These are phyloP conservation scores for Vitellaria paradoxa DNA, from an alignment of 179 eudicot genomes.

Conservation along the genomic window DNA sequence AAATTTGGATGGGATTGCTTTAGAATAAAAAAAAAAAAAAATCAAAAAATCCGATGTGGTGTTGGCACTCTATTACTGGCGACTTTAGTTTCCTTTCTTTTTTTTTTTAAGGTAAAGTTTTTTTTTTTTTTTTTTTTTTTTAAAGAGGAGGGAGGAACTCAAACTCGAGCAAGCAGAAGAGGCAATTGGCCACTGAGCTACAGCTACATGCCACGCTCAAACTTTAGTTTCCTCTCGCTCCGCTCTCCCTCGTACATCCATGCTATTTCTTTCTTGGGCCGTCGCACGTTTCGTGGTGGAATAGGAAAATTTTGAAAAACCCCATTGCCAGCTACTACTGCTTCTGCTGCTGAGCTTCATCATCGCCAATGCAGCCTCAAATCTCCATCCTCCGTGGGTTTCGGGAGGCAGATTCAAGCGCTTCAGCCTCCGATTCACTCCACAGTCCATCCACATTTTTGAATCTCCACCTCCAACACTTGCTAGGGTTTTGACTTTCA, in stretches of 20 bases:
- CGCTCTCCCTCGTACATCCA: background rate
- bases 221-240: background rate
- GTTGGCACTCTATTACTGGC: background rate
- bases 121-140: no score
- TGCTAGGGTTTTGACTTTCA: slow-evolving; percentile 8
- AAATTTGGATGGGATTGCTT: no score
- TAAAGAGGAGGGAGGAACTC: no score
- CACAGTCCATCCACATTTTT: background rate
- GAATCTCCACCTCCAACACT: background rate
- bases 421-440: background rate
- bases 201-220: no score
- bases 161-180: no score
- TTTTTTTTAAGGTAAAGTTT: no score
- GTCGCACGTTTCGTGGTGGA: background rate
- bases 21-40: no score
- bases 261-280: background rate
- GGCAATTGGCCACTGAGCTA: no score
- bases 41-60: no score
- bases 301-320: background rate
- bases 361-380: slow-evolving; percentile 12
- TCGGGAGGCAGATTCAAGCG: background rate
- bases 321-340: background rate
- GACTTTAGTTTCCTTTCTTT: no score
- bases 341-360: background rate
- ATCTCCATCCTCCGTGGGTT: background rate